These are phyloP conservation scores for Suillus tomentosus DNA, from an alignment of 768 basidiomycete species.

Conservation along the genomic window DNA sequence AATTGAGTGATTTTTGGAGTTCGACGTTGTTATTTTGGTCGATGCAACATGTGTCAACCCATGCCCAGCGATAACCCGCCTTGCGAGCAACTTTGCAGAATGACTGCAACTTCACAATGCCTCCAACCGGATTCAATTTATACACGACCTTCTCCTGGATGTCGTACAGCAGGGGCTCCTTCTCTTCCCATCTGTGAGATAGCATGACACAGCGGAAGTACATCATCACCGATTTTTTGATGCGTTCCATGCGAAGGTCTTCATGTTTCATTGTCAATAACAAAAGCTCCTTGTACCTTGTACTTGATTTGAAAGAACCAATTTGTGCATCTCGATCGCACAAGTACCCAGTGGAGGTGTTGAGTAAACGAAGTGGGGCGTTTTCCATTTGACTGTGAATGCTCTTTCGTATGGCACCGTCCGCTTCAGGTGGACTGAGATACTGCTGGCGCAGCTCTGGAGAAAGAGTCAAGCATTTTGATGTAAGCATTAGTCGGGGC, in stretches of 20 bases:
- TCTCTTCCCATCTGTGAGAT: constrained; percentile 9
- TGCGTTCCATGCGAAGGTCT: constrained; percentile 1
- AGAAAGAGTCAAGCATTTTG: not conserved
- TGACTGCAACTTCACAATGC: not conserved
- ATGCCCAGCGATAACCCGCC: constrained; percentile 16
- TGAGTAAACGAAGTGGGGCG: constrained; percentile 13
- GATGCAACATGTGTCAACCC: constrained; percentile 16
- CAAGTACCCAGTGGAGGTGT: constrained; percentile 10
- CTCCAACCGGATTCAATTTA: not conserved
- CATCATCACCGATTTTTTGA: not conserved
- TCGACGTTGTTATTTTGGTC: constrained; percentile 12
- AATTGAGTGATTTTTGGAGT: constrained; percentile 13
- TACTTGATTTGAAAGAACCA: not conserved
- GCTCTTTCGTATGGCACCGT: not conserved
- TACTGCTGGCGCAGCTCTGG: not conserved
- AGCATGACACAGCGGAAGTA: constrained; percentile 9
- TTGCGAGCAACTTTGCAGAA: constrained; percentile 17
- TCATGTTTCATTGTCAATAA: not conserved
- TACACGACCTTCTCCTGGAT: constrained; percentile 5
- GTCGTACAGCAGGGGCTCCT: constrained; percentile 9
- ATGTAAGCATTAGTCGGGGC: not conserved
- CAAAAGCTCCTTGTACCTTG: constrained; percentile 5
- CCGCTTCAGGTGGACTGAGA: not conserved
- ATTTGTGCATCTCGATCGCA: constrained; percentile 9
- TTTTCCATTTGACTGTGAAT: not conserved